Conservation (phyloP, 371 early-diverging fungal genomes). For the Mucor piriformis region DNA sequence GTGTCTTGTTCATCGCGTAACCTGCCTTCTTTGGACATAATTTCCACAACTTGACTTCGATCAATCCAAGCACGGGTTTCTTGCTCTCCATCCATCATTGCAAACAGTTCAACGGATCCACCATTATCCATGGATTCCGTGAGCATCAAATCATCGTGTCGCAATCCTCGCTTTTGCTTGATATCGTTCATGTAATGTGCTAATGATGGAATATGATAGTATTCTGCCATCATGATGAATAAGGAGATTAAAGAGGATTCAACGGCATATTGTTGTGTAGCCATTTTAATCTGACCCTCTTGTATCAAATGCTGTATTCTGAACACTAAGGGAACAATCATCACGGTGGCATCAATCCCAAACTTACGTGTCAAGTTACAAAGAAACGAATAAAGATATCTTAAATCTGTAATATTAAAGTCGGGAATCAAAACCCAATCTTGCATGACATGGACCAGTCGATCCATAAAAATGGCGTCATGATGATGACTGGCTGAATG, state of each 20-base stretch:
- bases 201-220: slow-evolving; percentile 34
- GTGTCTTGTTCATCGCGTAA: slow-evolving; percentile 39
- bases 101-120: not conserved
- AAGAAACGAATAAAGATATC: slow-evolving; percentile 54
- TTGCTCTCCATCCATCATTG: not conserved
- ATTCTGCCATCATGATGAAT: slow-evolving; percentile 38
- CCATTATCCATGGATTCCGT: slow-evolving; percentile 3
- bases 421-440: slow-evolving; percentile 45
- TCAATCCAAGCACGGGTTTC: slow-evolving; percentile 27
- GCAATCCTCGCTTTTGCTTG: not conserved
- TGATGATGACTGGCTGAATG: slow-evolving; percentile 11
- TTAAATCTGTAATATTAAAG: slow-evolving; percentile 57
- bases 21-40: slow-evolving; percentile 26
- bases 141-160: not conserved
- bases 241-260: slow-evolving; percentile 55
- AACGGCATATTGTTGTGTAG: slow-evolving; percentile 54
- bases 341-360: slow-evolving; percentile 60
- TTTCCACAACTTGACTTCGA: slow-evolving; percentile 30
- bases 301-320: slow-evolving; percentile 50
- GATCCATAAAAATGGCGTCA: slow-evolving; percentile 45
- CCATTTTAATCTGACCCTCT: slow-evolving; percentile 30
- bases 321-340: slow-evolving; percentile 65
- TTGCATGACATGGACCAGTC: slow-evolving; percentile 48
- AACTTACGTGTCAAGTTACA: slow-evolving; percentile 56
- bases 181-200: slow-evolving; percentile 18